phyloP scores from a whole-genome alignment of 2,329 filamentous ascomycete species.

The Hymenoscyphus repandus region DNA sequence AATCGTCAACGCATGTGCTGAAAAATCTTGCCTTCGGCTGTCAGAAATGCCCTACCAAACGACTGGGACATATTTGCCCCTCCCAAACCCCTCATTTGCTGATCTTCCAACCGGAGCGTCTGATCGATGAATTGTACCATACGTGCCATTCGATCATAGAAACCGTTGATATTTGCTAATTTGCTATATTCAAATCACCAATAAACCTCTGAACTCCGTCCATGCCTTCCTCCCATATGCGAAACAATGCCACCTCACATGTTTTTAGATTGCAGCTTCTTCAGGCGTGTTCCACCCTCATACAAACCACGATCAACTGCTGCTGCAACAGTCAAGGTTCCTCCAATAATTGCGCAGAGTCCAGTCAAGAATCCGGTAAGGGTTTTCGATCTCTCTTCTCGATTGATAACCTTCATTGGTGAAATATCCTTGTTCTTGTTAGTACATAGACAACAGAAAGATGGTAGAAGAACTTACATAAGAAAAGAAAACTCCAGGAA shows the following conservation, averaged over 20 bases:
- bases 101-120: not conserved
- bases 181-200: conserved; percentile 8
- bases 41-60: too few relatives aligned
- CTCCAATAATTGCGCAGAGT: conserved; percentile 89
- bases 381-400: conserved; percentile 81
- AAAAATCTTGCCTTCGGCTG: not conserved
- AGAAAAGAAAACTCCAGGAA: conserved; percentile 97
- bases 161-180: conserved; percentile 5
- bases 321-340: conserved; percentile 91
- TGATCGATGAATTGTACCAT: not conserved
- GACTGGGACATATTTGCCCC: not conserved
- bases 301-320: conserved; percentile 88
- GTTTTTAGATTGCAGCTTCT: conserved; percentile 73
- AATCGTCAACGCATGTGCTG: not conserved
- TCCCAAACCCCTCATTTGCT: not conserved
- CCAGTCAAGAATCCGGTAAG: conserved; percentile 91
- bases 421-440: conserved; percentile 72
- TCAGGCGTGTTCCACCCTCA: conserved; percentile 77
- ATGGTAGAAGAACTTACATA: conserved; percentile 59
- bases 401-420: conserved; percentile 99
- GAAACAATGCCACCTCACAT: conserved; percentile 33
- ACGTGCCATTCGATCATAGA: not conserved
- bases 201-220: conserved; percentile 21
- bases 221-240: conserved; percentile 15
- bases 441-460: conserved; percentile 3